These are phyloP conservation scores for Entrophospora sp. DNA, from an alignment of 192 early-diverging fungal species.

Conservation along the genomic window DNA sequence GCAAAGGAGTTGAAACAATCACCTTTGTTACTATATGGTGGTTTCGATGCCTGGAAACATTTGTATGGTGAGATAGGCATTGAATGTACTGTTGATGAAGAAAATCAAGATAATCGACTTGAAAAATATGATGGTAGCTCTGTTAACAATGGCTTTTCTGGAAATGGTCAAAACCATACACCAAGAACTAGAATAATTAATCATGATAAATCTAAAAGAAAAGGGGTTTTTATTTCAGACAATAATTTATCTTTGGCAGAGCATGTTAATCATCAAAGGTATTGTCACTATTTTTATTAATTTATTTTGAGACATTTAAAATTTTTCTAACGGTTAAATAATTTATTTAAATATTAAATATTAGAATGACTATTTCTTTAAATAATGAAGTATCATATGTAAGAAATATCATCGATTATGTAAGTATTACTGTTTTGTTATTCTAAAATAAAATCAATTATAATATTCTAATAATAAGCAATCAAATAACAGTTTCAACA, in stretches of 20 bases:
- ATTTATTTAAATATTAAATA: no score
- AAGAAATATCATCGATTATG: no score
- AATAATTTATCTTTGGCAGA: not conserved
- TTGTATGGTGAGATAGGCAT: conserved; percentile 45
- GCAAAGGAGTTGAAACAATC: conserved; percentile 36
- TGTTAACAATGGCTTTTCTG: no score
- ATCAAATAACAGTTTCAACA: no score
- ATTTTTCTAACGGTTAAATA: no score
- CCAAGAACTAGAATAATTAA: not conserved
- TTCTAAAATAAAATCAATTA: no score
- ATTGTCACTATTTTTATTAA: not conserved
- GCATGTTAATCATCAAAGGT: not conserved
- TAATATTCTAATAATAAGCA: no score
- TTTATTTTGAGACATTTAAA: not conserved
- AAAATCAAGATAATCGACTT: conserved; percentile 42
- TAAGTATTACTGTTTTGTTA: no score
- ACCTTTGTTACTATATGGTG: conserved; percentile 70
- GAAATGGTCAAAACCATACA: no score
- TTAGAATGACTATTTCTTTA: no score
- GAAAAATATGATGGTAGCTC: no score
- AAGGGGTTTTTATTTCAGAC: conserved; percentile 16
- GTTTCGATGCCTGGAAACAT: conserved; percentile 67
- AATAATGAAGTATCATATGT: no score
- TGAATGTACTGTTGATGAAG: conserved; percentile 8
- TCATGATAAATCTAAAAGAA: conserved; percentile 21